phyloP scores from a whole-genome alignment of 2,329 filamentous ascomycete genomes.

The Ilyonectria destructans region DNA sequence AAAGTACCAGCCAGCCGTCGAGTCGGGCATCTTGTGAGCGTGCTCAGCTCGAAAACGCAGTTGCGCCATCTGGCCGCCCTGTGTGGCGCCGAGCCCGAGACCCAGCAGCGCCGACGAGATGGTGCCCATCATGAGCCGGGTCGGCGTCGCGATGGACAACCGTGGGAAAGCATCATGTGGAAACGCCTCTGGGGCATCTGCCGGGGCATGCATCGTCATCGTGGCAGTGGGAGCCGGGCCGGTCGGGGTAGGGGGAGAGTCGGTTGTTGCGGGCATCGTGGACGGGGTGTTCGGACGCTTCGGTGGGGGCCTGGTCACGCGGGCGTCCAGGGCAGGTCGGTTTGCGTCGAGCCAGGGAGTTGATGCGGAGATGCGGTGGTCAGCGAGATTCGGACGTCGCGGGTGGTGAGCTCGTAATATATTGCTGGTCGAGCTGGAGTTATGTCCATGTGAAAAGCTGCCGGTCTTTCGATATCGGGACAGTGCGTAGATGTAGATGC shows the following conservation, averaged over 20 bases:
- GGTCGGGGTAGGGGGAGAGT: conserved; percentile 35
- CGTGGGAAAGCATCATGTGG: conserved; percentile 58
- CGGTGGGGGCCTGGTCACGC: conserved; percentile 39
- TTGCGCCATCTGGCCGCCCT: conserved; percentile 82
- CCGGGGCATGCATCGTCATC: background rate
- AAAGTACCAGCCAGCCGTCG: conserved; percentile 93
- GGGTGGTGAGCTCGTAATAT: conserved; percentile 42
- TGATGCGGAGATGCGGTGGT: conserved; percentile 1
- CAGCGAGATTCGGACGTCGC: conserved; percentile 32
- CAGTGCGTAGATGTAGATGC: conserved; percentile 30
- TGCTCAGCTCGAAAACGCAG: conserved; percentile 96
- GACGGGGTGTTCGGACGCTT: conserved; percentile 24
- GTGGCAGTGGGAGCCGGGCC: conserved; percentile 35
- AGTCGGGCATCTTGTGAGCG: conserved; percentile 90
- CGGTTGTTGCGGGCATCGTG: conserved; percentile 33
- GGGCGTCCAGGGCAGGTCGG: conserved; percentile 38
- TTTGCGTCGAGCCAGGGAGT: conserved; percentile 17
- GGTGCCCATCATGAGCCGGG: conserved; percentile 78
- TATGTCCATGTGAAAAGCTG: conserved; percentile 33
- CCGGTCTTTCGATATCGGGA: conserved; percentile 23
- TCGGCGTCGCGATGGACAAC: conserved; percentile 75
- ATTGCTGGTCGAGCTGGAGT: conserved; percentile 35
- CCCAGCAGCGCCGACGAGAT: conserved; percentile 78
- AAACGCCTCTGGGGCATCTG: conserved; percentile 43
- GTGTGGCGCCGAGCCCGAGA: conserved; percentile 78